Conservation (phyloP, 805 yeast genomes). For the Starmerella vitae region DNA sequence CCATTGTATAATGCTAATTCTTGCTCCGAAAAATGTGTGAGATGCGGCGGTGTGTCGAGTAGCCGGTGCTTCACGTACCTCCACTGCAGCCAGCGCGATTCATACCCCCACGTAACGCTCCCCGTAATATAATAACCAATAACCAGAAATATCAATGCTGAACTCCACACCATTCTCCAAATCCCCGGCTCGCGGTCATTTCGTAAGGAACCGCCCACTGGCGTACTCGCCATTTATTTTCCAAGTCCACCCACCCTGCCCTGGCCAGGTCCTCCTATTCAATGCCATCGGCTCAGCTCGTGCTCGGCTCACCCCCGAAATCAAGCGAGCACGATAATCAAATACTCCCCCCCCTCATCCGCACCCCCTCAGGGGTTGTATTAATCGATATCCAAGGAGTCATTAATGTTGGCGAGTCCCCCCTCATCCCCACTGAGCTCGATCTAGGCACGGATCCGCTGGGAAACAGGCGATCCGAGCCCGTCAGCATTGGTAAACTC, state of each 20-base stretch:
- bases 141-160: conserved; percentile 3
- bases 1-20: conserved; percentile 44
- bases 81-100: conserved; percentile 37
- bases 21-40: conserved; percentile 29
- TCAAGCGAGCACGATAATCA: not conserved
- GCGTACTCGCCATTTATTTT: too few relatives aligned
- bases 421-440: conserved; percentile 15
- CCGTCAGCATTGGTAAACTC: conserved; percentile 10
- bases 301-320: not conserved
- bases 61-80: conserved; percentile 30
- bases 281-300: not conserved
- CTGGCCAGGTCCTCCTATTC: not conserved
- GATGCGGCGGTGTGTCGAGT: conserved; percentile 21
- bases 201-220: too few relatives aligned
- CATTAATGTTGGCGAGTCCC: conserved; percentile 14
- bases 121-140: conserved; percentile 34
- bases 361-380: conserved; percentile 13
- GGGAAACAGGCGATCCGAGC: not conserved
- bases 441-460: conserved; percentile 6
- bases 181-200: conserved; percentile 11
- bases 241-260: too few relatives aligned
- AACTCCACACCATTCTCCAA: conserved; percentile 14
- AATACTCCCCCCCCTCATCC: conserved; percentile 9
- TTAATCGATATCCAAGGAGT: conserved; percentile 19
- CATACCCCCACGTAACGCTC: conserved; percentile 47